Percentiles rank a stretch among this genome's conserved stretches.
Conservation (phyloP, 371 early-diverging fungal species). For the Syncephalis fuscata region DNA sequence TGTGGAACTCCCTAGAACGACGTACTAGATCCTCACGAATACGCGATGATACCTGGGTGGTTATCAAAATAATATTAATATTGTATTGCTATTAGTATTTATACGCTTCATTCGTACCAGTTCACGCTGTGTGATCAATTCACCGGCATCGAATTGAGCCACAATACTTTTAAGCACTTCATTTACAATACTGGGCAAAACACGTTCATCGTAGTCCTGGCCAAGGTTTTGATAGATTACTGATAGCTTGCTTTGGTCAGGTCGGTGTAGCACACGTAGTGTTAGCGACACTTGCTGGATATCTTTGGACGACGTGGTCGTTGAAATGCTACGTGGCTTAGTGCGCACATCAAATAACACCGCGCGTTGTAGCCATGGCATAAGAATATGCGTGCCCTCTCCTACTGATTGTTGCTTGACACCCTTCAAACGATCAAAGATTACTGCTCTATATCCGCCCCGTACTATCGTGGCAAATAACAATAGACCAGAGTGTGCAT, state of each 20-base stretch:
- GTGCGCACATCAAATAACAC: constrained; percentile 80
- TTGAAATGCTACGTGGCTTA: constrained; percentile 90
- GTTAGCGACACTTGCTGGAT: constrained; percentile 89
- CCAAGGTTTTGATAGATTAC: constrained; percentile 84
- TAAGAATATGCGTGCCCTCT: constrained; percentile 95
- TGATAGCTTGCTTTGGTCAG: constrained; percentile 59
- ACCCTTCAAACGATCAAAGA: constrained; percentile 91
- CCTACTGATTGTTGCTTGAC: constrained; percentile 59
- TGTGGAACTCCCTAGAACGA: constrained; percentile 88
- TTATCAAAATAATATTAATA: no score
- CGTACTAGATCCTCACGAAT: constrained; percentile 89
- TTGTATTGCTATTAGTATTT: no score
- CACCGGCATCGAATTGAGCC: constrained; percentile 97
- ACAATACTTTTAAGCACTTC: constrained; percentile 96
- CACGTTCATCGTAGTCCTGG: constrained; percentile 93
- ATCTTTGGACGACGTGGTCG: constrained; percentile 80
- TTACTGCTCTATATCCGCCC: constrained; percentile 92
- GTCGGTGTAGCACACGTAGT: constrained; percentile 87
- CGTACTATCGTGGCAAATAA: constrained; percentile 36
- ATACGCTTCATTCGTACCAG: constrained; percentile 30
- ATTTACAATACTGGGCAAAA: constrained; percentile 95
- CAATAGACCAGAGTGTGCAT: neutral
- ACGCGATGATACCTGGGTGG: constrained; percentile 55
- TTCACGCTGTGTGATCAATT: constrained; percentile 97
- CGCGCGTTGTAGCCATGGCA: constrained; percentile 82